These are phyloP conservation scores for Mortierella sp. DNA, from an alignment of 371 early-diverging fungal species.

Conservation along the genomic window DNA sequence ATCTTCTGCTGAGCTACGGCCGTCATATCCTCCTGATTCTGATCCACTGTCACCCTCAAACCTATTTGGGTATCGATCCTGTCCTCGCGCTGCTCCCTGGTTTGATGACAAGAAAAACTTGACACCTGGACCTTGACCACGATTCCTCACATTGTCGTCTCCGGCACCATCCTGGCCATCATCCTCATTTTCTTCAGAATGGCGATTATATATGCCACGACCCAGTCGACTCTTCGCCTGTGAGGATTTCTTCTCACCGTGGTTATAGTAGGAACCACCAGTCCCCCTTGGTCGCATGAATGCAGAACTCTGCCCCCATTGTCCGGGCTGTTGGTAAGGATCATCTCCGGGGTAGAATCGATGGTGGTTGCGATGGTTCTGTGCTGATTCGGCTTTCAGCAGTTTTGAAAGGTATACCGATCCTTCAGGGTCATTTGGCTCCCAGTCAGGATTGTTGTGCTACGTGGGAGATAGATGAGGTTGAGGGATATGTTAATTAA, in stretches of 20 bases:
- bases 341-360: conserved; percentile 13
- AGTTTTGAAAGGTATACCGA: conserved; percentile 73
- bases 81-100: background rate
- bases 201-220: conserved; percentile 6
- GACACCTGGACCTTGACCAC: conserved; percentile 20
- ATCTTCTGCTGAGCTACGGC: background rate
- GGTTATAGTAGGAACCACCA: background rate
- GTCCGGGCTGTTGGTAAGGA: conserved; percentile 16
- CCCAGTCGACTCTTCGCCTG: conserved; percentile 29
- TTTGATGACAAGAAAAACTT: conserved; percentile 21
- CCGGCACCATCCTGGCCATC: conserved; percentile 6
- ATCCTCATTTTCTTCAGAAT: conserved; percentile 15
- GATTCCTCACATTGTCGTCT: background rate
- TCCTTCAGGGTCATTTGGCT: conserved; percentile 77
- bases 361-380: conserved; percentile 41
- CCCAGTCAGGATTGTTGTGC: conserved; percentile 90
- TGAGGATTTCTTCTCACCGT: conserved; percentile 13
- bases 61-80: background rate
- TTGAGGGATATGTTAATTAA: background rate
- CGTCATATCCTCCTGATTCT: conserved; percentile 27
- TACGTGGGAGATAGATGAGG: conserved; percentile 24
- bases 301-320: conserved; percentile 30
- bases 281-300: conserved; percentile 25
- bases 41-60: conserved; percentile 1
- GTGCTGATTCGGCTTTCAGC: conserved; percentile 37